Percentiles rank a stretch among this genome's conserved stretches.
These are phyloP conservation scores for Sporothrix luriei DNA, from an alignment of 2,329 filamentous ascomycete genomes.

Conservation along the genomic window DNA sequence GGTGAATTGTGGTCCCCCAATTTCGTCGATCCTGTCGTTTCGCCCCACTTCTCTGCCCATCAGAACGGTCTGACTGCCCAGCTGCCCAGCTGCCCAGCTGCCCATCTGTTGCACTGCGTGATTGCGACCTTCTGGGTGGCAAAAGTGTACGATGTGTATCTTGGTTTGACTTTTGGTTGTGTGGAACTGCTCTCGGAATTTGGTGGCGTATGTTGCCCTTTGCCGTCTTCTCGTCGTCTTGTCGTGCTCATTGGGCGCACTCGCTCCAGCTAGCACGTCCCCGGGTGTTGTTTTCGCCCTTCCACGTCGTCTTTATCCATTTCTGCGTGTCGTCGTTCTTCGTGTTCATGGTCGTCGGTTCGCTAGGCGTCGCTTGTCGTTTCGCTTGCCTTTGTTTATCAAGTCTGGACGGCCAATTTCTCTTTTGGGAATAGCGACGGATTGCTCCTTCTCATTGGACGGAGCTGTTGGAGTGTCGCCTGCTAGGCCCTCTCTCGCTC, in stretches of 20 bases:
- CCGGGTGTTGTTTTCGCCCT: too few species aligned
- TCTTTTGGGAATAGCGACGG: not conserved
- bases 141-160: too few species aligned
- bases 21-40: not conserved
- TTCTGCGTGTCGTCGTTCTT: not conserved
- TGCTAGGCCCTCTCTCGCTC: not conserved
- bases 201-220: too few species aligned
- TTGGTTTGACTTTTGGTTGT: too few species aligned
- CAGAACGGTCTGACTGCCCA: not conserved
- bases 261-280: too few species aligned
- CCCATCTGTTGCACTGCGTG: too few species aligned
- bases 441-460: not conserved
- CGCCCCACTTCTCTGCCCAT: not conserved
- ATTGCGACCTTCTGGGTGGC: too few species aligned
- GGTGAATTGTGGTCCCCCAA: not conserved
- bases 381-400: not conserved
- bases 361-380: not conserved
- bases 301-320: too few species aligned
- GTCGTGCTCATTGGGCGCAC: too few species aligned
- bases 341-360: not conserved
- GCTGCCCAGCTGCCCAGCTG: too few species aligned
- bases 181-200: too few species aligned
- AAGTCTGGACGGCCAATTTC: slow-evolving; percentile 12
- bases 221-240: too few species aligned
- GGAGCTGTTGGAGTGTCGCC: not conserved